phyloP scores from a whole-genome alignment of 116 monocot species.

The Phalaenopsis hybrid region DNA sequence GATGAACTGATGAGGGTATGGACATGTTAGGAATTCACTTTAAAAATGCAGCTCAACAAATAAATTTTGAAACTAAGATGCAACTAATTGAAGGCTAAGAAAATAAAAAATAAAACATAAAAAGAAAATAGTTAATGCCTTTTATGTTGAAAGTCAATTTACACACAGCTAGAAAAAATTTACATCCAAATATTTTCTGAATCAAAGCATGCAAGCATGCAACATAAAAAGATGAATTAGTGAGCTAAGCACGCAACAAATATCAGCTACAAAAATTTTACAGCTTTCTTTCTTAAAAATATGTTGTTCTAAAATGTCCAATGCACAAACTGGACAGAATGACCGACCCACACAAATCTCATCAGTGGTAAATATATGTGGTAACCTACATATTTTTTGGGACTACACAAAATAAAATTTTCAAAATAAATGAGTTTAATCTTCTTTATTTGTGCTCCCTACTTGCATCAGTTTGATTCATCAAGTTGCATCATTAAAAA shows the following conservation, averaged over 20 bases:
- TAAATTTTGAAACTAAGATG: not conserved
- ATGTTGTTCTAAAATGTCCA: not conserved
- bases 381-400: not conserved
- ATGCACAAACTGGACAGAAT: not conserved
- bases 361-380: not conserved
- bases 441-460: not conserved
- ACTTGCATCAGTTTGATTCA: not conserved
- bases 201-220: not conserved
- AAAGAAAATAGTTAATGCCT: not conserved
- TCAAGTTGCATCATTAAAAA: not conserved
- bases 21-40: not conserved
- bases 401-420: too few relatives aligned
- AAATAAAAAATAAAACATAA: not conserved
- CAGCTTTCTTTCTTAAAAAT: not conserved
- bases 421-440: not conserved
- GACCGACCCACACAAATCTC: not conserved
- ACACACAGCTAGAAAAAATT: not conserved
- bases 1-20: not conserved
- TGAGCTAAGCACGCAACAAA: not conserved
- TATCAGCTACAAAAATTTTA: not conserved
- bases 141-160: not conserved
- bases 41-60: not conserved
- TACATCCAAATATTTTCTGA: not conserved
- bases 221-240: not conserved
- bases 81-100: not conserved